phyloP scores from a whole-genome alignment of 192 early-diverging fungal genomes.

The Coemansia sp. region DNA sequence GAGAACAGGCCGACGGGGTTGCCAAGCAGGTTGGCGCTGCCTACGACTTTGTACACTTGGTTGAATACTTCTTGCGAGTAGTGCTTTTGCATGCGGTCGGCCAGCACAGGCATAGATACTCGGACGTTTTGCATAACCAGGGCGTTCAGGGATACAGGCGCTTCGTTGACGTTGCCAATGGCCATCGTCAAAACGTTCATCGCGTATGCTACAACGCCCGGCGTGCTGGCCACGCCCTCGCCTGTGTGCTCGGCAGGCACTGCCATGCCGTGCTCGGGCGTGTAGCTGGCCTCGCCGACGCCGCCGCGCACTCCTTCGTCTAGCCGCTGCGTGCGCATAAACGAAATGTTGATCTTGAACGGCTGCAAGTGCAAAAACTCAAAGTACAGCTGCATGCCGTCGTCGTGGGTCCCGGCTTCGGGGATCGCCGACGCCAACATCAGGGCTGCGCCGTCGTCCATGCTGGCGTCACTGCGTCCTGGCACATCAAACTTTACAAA shows the following conservation, averaged over 20 bases:
- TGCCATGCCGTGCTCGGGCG: conserved; percentile 9
- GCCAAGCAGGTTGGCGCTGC: conserved; percentile 94
- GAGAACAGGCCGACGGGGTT: conserved; percentile 98
- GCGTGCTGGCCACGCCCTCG: conserved; percentile 39
- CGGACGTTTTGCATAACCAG: conserved; percentile 86
- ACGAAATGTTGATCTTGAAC: conserved; percentile 94
- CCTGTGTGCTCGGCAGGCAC: conserved; percentile 24
- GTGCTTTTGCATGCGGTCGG: conserved; percentile 78
- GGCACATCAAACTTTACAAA: conserved; percentile 80
- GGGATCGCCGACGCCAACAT: conserved; percentile 61
- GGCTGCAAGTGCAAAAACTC: conserved; percentile 93
- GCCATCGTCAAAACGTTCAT: conserved; percentile 94
- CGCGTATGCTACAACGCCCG: conserved; percentile 57
- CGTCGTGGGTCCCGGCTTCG: conserved; percentile 67
- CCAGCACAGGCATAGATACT: conserved; percentile 70
- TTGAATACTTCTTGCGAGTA: conserved; percentile 90
- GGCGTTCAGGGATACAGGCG: conserved; percentile 85
- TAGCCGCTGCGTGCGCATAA: conserved; percentile 69
- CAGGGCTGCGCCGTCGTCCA: not conserved
- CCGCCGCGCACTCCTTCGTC: conserved; percentile 9
- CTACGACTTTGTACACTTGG: conserved; percentile 81
- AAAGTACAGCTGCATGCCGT: conserved; percentile 82
- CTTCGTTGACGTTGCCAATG: conserved; percentile 94
- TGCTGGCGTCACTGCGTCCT: conserved; percentile 15
- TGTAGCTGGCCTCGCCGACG: conserved; percentile 21